Conservation (phyloP, 805 yeast species). For the Monosporozyma siamensis region DNA sequence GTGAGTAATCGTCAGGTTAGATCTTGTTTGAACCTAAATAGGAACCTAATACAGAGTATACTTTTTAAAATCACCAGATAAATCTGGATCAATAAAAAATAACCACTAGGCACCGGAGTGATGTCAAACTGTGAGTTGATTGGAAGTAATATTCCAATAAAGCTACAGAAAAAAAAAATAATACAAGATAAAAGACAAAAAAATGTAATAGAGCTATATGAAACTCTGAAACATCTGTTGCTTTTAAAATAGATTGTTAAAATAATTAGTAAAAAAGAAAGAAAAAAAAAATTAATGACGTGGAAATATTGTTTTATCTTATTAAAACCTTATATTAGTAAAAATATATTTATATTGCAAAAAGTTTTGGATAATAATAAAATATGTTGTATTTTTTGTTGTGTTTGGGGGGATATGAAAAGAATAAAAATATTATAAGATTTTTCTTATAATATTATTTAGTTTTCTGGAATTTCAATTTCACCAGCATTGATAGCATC, state of each 20-base stretch:
- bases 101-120: conserved; percentile 15
- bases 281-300: conserved; percentile 6
- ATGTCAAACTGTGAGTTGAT: conserved; percentile 9
- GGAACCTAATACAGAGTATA: conserved; percentile 38
- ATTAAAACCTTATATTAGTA: conserved; percentile 10
- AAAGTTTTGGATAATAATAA: conserved; percentile 1
- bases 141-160: neutral
- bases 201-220: too few relatives aligned
- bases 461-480: conserved; percentile 53
- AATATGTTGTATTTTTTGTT: neutral
- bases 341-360: conserved; percentile 5
- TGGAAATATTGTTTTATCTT: conserved; percentile 6
- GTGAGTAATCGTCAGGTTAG: conserved; percentile 58
- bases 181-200: neutral
- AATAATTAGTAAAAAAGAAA: conserved; percentile 1
- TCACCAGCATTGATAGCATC: conserved; percentile 99
- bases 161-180: neutral
- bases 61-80: too few relatives aligned
- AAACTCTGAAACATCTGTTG: neutral
- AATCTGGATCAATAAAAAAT: neutral
- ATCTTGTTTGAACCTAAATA: conserved; percentile 78
- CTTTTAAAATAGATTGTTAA: neutral
- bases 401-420: conserved; percentile 1
- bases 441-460: conserved; percentile 13
- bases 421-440: conserved; percentile 1